Conservation (phyloP, 192 early-diverging fungal genomes). For the Glomus cerebriforme region DNA sequence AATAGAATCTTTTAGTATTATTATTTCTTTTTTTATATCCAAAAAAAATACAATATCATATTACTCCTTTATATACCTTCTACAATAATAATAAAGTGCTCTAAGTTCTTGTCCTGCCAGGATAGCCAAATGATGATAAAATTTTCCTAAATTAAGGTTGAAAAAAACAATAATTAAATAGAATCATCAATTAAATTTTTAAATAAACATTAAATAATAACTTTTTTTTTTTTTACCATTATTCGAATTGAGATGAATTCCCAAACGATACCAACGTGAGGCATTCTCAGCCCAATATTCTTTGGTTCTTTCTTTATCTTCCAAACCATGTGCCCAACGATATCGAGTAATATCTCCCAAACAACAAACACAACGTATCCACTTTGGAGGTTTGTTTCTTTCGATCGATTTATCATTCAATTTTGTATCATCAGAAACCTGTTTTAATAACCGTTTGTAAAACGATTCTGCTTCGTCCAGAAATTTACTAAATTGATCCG, state of each 20-base stretch:
- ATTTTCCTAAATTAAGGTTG: conserved; percentile 36
- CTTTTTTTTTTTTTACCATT: conserved; percentile 41
- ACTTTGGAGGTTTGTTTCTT: conserved; percentile 37
- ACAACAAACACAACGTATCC: conserved; percentile 51
- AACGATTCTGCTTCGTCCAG: conserved; percentile 49
- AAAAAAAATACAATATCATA: neutral
- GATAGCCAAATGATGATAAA: conserved; percentile 56
- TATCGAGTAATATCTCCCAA: conserved; percentile 58
- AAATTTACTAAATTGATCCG: conserved; percentile 45
- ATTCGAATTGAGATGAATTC: conserved; percentile 42
- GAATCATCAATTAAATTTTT: conserved; percentile 7
- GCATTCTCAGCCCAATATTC: conserved; percentile 38
- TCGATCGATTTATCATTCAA: conserved; percentile 19
- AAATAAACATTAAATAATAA: conserved; percentile 29
- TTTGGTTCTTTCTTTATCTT: conserved; percentile 31
- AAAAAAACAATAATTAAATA: neutral
- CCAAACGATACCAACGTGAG: conserved; percentile 38
- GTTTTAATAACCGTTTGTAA: conserved; percentile 43
- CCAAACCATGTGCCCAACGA: conserved; percentile 47
- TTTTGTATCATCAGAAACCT: conserved; percentile 36
- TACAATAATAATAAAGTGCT: conserved; percentile 39
- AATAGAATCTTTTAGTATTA: conserved; percentile 32
- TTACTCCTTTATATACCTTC: conserved; percentile 38
- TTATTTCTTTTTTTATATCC: neutral
- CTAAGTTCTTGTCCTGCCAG: conserved; percentile 38